Conservation (phyloP, 306 rosid species). For the Lotus japonicus region DNA sequence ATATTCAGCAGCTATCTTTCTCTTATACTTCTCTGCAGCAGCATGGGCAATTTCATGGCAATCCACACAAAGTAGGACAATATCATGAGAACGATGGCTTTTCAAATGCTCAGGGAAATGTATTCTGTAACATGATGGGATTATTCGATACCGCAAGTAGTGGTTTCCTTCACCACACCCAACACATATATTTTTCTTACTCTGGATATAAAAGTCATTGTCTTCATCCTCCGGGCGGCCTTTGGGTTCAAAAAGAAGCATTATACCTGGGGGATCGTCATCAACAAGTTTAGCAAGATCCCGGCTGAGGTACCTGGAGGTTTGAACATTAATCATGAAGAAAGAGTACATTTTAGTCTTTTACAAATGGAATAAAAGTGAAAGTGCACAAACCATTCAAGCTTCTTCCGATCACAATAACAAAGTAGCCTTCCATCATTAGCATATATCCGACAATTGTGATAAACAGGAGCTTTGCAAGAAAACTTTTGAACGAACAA, state of each 20-base stretch:
- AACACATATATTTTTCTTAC: conserved; percentile 91
- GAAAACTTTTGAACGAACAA: conserved; percentile 86
- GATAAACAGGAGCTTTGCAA: conserved; percentile 95
- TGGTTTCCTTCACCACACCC: conserved; percentile 95
- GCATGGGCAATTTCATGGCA: conserved; percentile 98
- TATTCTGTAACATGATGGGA: conserved; percentile 94
- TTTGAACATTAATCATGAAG: conserved; percentile 19
- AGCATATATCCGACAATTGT: conserved; percentile 91
- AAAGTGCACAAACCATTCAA: conserved; percentile 73
- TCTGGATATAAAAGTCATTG: conserved; percentile 87
- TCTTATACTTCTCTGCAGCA: conserved; percentile 92
- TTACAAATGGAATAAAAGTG: not conserved
- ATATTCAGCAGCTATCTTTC: conserved; percentile 69
- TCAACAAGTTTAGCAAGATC: conserved; percentile 78
- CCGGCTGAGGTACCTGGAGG: conserved; percentile 70
- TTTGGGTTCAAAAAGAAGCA: conserved; percentile 96
- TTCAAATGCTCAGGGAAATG: conserved; percentile 97
- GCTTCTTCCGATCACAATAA: conserved; percentile 89
- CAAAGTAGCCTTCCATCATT: conserved; percentile 93
- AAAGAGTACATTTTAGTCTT: conserved; percentile 14
- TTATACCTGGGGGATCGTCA: conserved; percentile 79
- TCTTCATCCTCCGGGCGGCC: conserved; percentile 99
- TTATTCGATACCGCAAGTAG: conserved; percentile 85
- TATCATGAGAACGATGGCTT: conserved; percentile 97
- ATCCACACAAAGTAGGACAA: conserved; percentile 94